phyloP scores from a whole-genome alignment of 1,139 yeast genomes.

The Hansenula lynferdii region DNA sequence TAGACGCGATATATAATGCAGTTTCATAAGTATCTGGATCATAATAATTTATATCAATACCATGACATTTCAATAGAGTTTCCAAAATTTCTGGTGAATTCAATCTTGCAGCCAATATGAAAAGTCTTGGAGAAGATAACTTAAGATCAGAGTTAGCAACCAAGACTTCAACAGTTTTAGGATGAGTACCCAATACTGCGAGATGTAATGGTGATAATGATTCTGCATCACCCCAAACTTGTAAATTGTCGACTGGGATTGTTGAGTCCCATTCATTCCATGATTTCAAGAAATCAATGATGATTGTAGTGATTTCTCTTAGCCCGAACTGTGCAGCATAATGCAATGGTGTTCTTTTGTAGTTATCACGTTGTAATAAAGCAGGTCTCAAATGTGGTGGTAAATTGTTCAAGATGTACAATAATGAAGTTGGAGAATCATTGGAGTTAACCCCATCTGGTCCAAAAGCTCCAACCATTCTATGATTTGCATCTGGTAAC shows the following conservation, averaged over 20 bases:
- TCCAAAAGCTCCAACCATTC: constrained; percentile 46
- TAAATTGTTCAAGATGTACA: constrained; percentile 47
- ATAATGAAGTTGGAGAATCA: constrained; percentile 49
- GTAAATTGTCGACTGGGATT: constrained; percentile 53
- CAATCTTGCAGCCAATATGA: constrained; percentile 68
- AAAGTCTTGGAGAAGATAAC: constrained; percentile 45
- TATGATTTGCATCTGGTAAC: constrained; percentile 39
- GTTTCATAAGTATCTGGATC: constrained; percentile 71
- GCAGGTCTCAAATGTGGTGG: constrained; percentile 48
- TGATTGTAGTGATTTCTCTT: constrained; percentile 51
- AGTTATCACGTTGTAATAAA: constrained; percentile 65
- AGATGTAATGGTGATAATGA: constrained; percentile 77
- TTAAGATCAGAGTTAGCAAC: constrained; percentile 39
- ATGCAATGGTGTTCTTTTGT: constrained; percentile 82
- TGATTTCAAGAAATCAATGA: constrained; percentile 45
- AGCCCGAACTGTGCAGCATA: constrained; percentile 89
- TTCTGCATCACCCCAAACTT: constrained; percentile 81
- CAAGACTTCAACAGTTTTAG: constrained; percentile 63
- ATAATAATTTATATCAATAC: constrained; percentile 59
- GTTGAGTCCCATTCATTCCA: constrained; percentile 48
- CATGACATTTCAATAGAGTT: constrained; percentile 49
- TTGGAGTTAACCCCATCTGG: constrained; percentile 60
- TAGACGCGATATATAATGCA: constrained; percentile 74
- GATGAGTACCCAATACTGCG: constrained; percentile 80
- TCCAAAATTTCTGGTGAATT: constrained; percentile 54